Percentiles rank a stretch among this genome's conserved stretches.
phyloP scores from a whole-genome alignment of 495 filamentous ascomycete genomes.

The Hypoxylon trugodes region DNA sequence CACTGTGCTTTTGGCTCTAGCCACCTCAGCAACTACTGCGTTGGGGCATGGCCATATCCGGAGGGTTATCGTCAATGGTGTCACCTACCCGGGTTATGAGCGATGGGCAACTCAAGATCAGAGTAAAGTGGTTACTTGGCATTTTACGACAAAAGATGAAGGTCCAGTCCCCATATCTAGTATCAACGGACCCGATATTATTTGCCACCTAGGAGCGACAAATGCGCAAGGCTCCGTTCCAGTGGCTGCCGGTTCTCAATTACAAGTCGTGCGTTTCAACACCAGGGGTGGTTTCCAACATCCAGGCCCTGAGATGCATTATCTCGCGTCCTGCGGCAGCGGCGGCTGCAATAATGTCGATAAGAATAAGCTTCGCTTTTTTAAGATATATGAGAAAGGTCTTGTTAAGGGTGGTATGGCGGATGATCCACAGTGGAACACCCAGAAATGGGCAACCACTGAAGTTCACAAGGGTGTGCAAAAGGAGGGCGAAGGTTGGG shows the following conservation, averaged over 20 bases:
- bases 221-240: slow-evolving; percentile 44
- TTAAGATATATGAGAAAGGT: slow-evolving; percentile 73
- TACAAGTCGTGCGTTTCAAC: slow-evolving; percentile 49
- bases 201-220: slow-evolving; percentile 51
- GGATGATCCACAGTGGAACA: slow-evolving; percentile 43
- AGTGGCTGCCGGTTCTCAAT: slow-evolving; percentile 45
- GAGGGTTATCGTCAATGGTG: slow-evolving; percentile 60
- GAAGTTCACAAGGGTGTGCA: slow-evolving; percentile 35
- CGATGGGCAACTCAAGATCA: slow-evolving; percentile 46
- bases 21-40: slow-evolving; percentile 53
- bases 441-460: slow-evolving; percentile 65
- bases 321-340: slow-evolving; percentile 75
- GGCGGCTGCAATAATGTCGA: slow-evolving; percentile 72
- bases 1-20: slow-evolving; percentile 50
- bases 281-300: slow-evolving; percentile 53
- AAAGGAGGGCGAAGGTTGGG: slow-evolving; percentile 61
- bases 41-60: slow-evolving; percentile 64
- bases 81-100: slow-evolving; percentile 50
- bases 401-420: slow-evolving; percentile 59
- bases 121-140: slow-evolving; percentile 57
- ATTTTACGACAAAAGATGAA: slow-evolving; percentile 57
- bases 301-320: slow-evolving; percentile 61
- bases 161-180: slow-evolving; percentile 58
- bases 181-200: slow-evolving; percentile 48
- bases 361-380: slow-evolving; percentile 71